Evolutionary conservation across 805 yeast genomes (phyloP).

Genomic region (Saturnispora silvae): DNA sequence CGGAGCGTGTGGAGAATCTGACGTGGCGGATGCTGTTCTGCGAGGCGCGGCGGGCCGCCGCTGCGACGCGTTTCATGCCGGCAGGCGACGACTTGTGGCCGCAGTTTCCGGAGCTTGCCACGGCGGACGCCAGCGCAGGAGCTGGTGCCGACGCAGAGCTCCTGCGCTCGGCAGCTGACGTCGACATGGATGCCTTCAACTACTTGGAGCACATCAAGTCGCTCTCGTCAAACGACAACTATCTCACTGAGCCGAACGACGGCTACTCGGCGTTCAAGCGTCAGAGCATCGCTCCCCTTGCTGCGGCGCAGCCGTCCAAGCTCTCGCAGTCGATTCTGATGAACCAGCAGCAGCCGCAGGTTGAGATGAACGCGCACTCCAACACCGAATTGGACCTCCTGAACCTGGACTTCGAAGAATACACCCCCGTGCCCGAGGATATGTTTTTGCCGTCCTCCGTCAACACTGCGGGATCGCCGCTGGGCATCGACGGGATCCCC

Average conservation of each 20-base stretch:
- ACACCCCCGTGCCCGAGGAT: conserved; percentile 12
- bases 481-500: conserved; percentile 6
- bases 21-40: conserved; percentile 83
- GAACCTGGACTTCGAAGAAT: conserved; percentile 4
- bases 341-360: conserved; percentile 6
- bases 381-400: conserved; percentile 2
- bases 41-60: conserved; percentile 12
- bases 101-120: conserved; percentile 25
- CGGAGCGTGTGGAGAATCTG: conserved; percentile 68
- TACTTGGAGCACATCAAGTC: conserved; percentile 15
- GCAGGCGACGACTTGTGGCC: conserved; percentile 27
- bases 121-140: conserved; percentile 9
- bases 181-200: conserved; percentile 6
- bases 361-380: neutral
- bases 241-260: conserved; percentile 3
- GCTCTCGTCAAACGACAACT: conserved; percentile 10
- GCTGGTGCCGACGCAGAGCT: too few relatives aligned
- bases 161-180: neutral
- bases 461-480: conserved; percentile 10
- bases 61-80: too few relatives aligned
- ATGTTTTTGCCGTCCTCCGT: conserved; percentile 10
- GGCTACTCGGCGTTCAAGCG: conserved; percentile 13
- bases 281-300: conserved; percentile 17
- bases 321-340: conserved; percentile 20
- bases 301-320: conserved; percentile 21